Evolutionary conservation across 2,329 filamentous ascomycete genomes (phyloP).

Genomic region (Triangularia verruculosa): DNA sequence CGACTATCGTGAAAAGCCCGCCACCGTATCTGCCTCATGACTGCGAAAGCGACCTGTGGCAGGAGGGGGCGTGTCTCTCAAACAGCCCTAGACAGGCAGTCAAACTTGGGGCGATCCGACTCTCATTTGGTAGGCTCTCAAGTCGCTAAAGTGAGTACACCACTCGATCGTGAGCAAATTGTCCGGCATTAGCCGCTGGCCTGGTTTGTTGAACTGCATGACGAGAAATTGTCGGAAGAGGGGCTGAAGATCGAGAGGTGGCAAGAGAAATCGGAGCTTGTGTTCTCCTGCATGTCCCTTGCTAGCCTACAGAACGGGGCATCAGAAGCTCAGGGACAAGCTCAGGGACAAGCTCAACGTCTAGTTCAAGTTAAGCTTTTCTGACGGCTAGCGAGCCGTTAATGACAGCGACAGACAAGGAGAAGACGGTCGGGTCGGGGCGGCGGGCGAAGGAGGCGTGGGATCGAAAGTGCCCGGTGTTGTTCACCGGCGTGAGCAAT

Average conservation of each 20-base stretch:
- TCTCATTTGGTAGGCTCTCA: not conserved
- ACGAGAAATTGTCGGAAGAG: not conserved
- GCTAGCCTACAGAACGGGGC: not conserved
- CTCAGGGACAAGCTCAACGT: not conserved
- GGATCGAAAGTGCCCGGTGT: not conserved
- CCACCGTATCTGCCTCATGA: not conserved
- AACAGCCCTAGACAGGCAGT: not conserved
- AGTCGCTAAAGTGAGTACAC: not conserved
- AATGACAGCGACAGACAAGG: not conserved
- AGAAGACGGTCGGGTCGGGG: not conserved
- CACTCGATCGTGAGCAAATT: not conserved
- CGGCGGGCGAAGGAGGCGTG: not conserved
- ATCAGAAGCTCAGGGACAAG: not conserved
- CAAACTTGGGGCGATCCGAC: not conserved
- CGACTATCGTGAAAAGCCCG: not conserved
- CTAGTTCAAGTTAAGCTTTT: constrained; percentile 4
- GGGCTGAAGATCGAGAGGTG: not conserved
- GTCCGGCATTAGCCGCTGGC: not conserved
- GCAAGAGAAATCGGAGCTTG: not conserved
- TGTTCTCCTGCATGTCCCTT: not conserved
- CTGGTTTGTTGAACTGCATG: not conserved
- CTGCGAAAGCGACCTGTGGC: not conserved
- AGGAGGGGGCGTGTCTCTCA: not conserved
- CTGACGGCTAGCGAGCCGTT: constrained; percentile 1
- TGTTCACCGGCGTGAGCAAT: not conserved